Percentiles rank a stretch among this genome's conserved stretches.
Conservation (phyloP, 2,329 filamentous ascomycete genomes). For the Microthyrium microscopicum region DNA sequence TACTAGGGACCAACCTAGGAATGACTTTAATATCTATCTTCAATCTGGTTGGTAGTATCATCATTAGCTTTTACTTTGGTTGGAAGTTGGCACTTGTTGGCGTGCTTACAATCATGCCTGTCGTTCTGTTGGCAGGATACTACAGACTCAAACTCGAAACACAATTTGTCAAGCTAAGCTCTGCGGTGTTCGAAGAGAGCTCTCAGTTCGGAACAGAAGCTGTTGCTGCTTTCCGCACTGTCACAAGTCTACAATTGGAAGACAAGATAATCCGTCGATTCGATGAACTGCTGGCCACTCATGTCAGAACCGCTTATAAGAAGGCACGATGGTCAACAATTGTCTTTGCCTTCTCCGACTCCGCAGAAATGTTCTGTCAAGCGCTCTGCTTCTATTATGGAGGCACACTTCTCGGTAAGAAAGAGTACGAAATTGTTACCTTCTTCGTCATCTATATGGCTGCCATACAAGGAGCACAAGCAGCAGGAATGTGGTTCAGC, state of each 20-base stretch:
- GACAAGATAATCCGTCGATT: constrained; percentile 47
- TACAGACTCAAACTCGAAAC: constrained; percentile 40
- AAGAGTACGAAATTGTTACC: constrained; percentile 30
- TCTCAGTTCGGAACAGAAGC: constrained; percentile 61
- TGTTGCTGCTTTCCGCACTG: constrained; percentile 57
- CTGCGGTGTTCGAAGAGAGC: constrained; percentile 50
- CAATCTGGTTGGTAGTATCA: constrained; percentile 45
- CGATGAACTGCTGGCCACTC: constrained; percentile 36
- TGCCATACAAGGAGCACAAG: constrained; percentile 27
- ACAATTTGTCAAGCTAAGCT: constrained; percentile 53
- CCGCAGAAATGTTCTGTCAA: constrained; percentile 44
- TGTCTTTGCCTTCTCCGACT: constrained; percentile 54
- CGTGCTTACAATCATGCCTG: constrained; percentile 39
- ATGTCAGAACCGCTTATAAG: constrained; percentile 42
- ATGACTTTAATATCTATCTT: constrained; percentile 46
- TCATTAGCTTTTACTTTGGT: constrained; percentile 53
- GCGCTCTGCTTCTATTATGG: constrained; percentile 43
- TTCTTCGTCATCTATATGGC: constrained; percentile 38
- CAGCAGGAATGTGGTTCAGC: constrained; percentile 22
- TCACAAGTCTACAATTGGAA: constrained; percentile 54
- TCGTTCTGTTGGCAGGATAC: constrained; percentile 32
- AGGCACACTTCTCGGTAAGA: constrained; percentile 20
- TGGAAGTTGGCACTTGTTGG: constrained; percentile 63
- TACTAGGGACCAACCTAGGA: constrained; percentile 45
- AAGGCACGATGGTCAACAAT: constrained; percentile 46